Percentiles rank a stretch among this genome's conserved stretches.
Evolutionary conservation across 441 rosid genomes (phyloP).

Genomic region (Brassica balearica): DNA sequence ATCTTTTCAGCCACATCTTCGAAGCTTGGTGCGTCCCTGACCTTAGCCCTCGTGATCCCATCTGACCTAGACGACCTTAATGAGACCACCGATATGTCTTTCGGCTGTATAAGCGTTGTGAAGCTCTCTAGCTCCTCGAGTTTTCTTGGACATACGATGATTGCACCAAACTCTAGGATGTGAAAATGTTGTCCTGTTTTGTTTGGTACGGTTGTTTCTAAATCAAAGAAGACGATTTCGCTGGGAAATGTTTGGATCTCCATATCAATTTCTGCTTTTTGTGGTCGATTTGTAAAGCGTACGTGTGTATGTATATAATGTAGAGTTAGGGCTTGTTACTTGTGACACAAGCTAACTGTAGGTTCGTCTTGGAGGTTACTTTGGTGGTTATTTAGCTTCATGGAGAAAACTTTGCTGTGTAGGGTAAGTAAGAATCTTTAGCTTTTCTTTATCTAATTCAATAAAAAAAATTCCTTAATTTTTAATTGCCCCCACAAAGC

Average conservation of each 20-base stretch:
- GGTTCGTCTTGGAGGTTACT: slow-evolving; percentile 52
- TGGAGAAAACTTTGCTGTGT: slow-evolving; percentile 42
- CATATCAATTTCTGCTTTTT: slow-evolving; percentile 17
- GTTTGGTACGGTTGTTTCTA: slow-evolving; percentile 89
- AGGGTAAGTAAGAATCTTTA: slow-evolving; percentile 46
- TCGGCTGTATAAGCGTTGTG: slow-evolving; percentile 78
- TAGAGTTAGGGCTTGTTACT: slow-evolving; percentile 41
- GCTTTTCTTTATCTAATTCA: slow-evolving; percentile 22
- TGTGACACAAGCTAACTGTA: slow-evolving; percentile 61
- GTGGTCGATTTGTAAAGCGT: slow-evolving; percentile 1
- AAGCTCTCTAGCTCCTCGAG: slow-evolving; percentile 75
- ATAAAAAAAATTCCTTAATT: not conserved
- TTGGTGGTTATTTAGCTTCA: slow-evolving; percentile 43
- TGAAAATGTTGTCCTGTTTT: slow-evolving; percentile 63
- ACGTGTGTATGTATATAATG: slow-evolving; percentile 29
- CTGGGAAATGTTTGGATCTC: slow-evolving; percentile 33
- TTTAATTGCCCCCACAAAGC: not conserved
- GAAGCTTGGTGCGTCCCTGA: slow-evolving; percentile 68
- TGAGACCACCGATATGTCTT: slow-evolving; percentile 64
- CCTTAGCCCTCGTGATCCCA: slow-evolving; percentile 78
- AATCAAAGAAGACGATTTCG: slow-evolving; percentile 84
- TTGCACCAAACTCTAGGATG: slow-evolving; percentile 92
- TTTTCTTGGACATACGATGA: slow-evolving; percentile 79
- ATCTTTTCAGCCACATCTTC: slow-evolving; percentile 76
- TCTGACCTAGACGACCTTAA: slow-evolving; percentile 61